Percentiles rank a stretch among this genome's conserved stretches.
These are phyloP conservation scores for Picochlorum sp. DNA, from an alignment of 139 green algal genomes.

Conservation along the genomic window DNA sequence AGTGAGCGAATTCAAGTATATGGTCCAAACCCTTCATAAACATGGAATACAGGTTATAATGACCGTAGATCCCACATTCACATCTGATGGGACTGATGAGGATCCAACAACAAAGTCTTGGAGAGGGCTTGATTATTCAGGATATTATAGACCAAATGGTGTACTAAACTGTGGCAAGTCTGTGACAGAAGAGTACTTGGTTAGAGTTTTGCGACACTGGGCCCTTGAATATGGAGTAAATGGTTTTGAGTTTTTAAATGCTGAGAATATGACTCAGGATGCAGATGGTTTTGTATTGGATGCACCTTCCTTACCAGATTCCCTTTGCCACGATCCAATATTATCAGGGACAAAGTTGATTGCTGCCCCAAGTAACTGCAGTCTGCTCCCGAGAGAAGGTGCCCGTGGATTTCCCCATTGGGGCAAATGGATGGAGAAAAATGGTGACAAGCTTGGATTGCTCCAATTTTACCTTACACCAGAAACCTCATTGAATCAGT, in stretches of 20 bases:
- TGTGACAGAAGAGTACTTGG: constrained; percentile 39
- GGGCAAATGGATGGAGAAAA: constrained; percentile 32
- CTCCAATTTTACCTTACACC: not conserved
- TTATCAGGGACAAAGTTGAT: constrained; percentile 30
- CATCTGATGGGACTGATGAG: constrained; percentile 50
- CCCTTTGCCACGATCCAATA: constrained; percentile 39
- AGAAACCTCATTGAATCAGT: not conserved
- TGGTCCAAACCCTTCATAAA: constrained; percentile 38
- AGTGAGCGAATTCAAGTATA: constrained; percentile 40
- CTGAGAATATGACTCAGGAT: constrained; percentile 62
- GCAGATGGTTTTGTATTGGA: constrained; percentile 48
- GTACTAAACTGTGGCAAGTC: constrained; percentile 65
- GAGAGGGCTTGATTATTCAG: constrained; percentile 47
- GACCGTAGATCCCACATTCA: constrained; percentile 64
- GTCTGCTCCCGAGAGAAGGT: constrained; percentile 30
- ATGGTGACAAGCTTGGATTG: not conserved
- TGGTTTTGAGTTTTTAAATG: constrained; percentile 69
- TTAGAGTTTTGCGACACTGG: constrained; percentile 51
- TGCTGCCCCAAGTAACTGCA: constrained; percentile 20
- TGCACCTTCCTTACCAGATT: constrained; percentile 52
- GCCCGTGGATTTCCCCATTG: constrained; percentile 43
- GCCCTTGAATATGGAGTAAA: constrained; percentile 55
- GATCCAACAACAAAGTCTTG: constrained; percentile 24
- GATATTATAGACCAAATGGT: constrained; percentile 43
- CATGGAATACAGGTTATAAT: constrained; percentile 59